phyloP scores from a whole-genome alignment of 73 alveolate genomes.

The Tetrahymena thermophila region DNA sequence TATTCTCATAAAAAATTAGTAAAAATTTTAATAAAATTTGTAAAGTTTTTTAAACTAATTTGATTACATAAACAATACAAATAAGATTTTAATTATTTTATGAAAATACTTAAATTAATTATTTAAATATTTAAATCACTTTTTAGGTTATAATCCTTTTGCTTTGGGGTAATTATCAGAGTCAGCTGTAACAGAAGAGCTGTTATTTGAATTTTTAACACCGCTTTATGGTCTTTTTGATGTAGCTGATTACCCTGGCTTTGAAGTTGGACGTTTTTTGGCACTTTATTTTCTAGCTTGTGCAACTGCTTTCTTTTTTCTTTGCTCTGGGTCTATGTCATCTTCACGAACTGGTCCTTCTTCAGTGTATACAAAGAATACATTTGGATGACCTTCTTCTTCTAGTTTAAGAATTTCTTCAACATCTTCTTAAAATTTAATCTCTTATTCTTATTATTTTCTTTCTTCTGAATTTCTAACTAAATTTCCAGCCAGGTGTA shows the following conservation, averaged over 20 bases:
- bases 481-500: slow-evolving; percentile 71
- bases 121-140: neutral
- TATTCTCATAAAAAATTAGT: too few species aligned
- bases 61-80: neutral
- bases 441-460: slow-evolving; percentile 39
- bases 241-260: slow-evolving; percentile 23
- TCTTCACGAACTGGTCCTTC: slow-evolving; percentile 83
- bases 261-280: slow-evolving; percentile 8
- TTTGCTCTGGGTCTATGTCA: slow-evolving; percentile 22
- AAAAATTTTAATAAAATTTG: too few species aligned
- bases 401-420: slow-evolving; percentile 61
- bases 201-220: slow-evolving; percentile 7
- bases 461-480: slow-evolving; percentile 48
- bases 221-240: slow-evolving; percentile 20
- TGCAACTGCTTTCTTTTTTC: slow-evolving; percentile 6
- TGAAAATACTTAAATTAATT: neutral
- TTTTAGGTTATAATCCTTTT: slow-evolving; percentile 6
- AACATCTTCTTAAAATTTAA: slow-evolving; percentile 62
- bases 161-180: slow-evolving; percentile 34
- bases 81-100: neutral
- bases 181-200: neutral
- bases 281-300: slow-evolving; percentile 26
- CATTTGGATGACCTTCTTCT: slow-evolving; percentile 54
- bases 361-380: slow-evolving; percentile 71
- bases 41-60: neutral